Conservation (phyloP, 176 grass and related monocot species). For the Avena insularis region DNA sequence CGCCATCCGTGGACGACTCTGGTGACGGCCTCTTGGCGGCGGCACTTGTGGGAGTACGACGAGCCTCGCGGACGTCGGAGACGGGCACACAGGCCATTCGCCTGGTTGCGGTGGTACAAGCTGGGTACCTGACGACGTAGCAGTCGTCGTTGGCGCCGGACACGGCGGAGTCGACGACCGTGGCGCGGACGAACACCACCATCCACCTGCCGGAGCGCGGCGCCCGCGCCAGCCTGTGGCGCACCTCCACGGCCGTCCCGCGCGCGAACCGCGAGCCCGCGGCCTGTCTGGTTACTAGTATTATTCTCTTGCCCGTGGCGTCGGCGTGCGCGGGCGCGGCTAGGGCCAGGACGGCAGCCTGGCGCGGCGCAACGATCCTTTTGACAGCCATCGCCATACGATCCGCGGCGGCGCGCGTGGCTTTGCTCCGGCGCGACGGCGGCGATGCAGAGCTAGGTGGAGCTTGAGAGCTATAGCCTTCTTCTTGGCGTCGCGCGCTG, state of each 20-base stretch:
- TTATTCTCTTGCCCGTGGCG: not conserved
- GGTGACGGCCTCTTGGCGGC: not conserved
- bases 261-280: not conserved
- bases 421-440: too few relatives aligned
- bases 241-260: not conserved
- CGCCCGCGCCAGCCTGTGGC: too few relatives aligned
- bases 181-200: not conserved
- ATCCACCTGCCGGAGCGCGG: not conserved
- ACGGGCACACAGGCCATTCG: not conserved
- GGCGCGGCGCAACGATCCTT: not conserved
- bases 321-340: not conserved
- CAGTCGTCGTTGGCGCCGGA: not conserved
- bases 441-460: too few relatives aligned
- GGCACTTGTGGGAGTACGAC: not conserved
- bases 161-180: not conserved
- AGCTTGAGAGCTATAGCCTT: too few relatives aligned
- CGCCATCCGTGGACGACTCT: not conserved
- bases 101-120: not conserved
- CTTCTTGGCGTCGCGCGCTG: too few relatives aligned
- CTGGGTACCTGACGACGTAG: not conserved
- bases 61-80: not conserved
- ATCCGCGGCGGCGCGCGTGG: too few relatives aligned
- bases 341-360: not conserved
- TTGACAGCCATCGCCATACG: not conserved
- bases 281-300: not conserved